These are phyloP conservation scores for Tarenaya hassleriana DNA, from an alignment of 345 rosid genomes.

Conservation along the genomic window DNA sequence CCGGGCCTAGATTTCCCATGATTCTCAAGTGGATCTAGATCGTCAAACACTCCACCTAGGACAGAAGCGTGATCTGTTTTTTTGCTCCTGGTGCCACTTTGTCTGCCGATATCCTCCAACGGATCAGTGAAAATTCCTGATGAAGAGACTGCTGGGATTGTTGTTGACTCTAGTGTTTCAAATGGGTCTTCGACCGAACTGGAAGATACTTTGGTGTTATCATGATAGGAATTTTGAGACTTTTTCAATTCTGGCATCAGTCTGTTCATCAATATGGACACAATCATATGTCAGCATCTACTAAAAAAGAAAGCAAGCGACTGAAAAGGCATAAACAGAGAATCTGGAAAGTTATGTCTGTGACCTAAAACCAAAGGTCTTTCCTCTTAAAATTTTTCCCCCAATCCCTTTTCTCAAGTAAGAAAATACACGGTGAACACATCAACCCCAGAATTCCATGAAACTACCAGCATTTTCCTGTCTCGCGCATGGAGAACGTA, in stretches of 20 bases:
- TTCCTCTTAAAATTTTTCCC: too few species aligned
- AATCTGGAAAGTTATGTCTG: too few species aligned
- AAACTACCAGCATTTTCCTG: too few species aligned
- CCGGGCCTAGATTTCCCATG: conserved; percentile 50
- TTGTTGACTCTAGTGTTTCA: conserved; percentile 34
- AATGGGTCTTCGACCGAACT: conserved; percentile 40
- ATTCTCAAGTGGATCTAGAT: conserved; percentile 46
- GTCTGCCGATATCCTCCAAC: conserved; percentile 34
- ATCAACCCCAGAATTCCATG: too few species aligned
- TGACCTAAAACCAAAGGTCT: too few species aligned
- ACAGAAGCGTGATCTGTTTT: conserved; percentile 32
- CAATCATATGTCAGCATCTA: too few species aligned
- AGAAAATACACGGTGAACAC: too few species aligned
- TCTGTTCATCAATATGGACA: conserved; percentile 32
- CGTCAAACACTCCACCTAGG: conserved; percentile 41
- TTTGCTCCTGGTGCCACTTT: conserved; percentile 30
- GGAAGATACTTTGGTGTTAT: conserved; percentile 35
- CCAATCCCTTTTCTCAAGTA: too few species aligned
- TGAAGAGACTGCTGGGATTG: conserved; percentile 32
- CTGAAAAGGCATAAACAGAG: too few species aligned
- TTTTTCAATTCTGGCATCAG: conserved; percentile 38
- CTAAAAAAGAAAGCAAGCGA: too few species aligned
- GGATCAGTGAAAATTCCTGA: conserved; percentile 35
- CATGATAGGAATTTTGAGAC: conserved; percentile 34
- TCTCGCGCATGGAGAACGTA: too few species aligned